Evolutionary conservation across 1,284 basidiomycete genomes (phyloP).

Genomic region (Leccinum brunneo-olivaceum): DNA sequence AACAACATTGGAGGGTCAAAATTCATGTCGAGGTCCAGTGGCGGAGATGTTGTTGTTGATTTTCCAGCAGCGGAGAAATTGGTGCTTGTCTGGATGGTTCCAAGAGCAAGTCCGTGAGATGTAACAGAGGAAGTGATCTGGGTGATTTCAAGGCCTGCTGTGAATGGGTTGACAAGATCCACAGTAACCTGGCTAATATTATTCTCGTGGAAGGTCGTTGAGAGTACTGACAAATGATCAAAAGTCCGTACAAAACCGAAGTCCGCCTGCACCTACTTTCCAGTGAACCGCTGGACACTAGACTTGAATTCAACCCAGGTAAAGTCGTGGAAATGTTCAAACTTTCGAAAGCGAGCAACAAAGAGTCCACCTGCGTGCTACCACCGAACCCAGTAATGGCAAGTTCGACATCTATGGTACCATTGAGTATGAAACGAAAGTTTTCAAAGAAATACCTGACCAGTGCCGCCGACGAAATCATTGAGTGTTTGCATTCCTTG

Average conservation of each 20-base stretch:
- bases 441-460: slow-evolving; percentile 24
- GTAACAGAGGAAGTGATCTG: slow-evolving; percentile 59
- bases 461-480: slow-evolving; percentile 62
- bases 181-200: slow-evolving; percentile 68
- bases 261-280: slow-evolving; percentile 33
- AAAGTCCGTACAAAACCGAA: background rate
- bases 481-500: slow-evolving; percentile 61
- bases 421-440: background rate
- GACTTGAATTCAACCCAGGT: slow-evolving; percentile 54
- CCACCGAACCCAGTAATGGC: slow-evolving; percentile 52
- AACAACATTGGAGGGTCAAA: slow-evolving; percentile 69
- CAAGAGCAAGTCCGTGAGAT: slow-evolving; percentile 59
- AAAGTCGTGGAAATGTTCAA: slow-evolving; percentile 55
- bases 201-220: slow-evolving; percentile 58
- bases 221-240: slow-evolving; percentile 41
- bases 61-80: slow-evolving; percentile 53
- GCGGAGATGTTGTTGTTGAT: slow-evolving; percentile 52
- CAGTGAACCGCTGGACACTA: slow-evolving; percentile 54
- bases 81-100: slow-evolving; percentile 53
- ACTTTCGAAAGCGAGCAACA: slow-evolving; percentile 57
- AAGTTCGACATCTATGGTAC: slow-evolving; percentile 42
- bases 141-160: slow-evolving; percentile 53
- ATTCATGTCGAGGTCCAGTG: slow-evolving; percentile 60
- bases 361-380: slow-evolving; percentile 57
- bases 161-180: slow-evolving; percentile 65